phyloP scores from a whole-genome alignment of 768 basidiomycete genomes.

The Cantharellus anzutake region DNA sequence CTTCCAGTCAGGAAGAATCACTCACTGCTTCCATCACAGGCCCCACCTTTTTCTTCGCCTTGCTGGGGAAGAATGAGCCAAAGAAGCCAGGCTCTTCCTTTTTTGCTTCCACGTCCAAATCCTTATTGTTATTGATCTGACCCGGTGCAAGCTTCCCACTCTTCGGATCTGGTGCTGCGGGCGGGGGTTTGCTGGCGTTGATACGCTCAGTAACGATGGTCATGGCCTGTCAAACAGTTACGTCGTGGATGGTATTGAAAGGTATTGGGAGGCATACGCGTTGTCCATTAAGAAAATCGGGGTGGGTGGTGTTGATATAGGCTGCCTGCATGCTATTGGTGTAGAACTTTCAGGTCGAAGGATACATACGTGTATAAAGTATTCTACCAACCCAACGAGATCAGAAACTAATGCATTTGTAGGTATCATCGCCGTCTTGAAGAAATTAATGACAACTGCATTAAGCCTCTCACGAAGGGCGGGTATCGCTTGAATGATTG shows the following conservation, averaged over 20 bases:
- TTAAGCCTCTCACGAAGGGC: conserved; percentile 96
- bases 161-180: conserved; percentile 47
- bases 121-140: conserved; percentile 78
- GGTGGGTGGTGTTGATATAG: conserved; percentile 98
- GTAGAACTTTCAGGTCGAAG: background rate
- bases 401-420: conserved; percentile 90
- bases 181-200: conserved; percentile 59
- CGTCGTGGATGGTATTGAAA: background rate
- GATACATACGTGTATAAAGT: background rate
- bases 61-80: conserved; percentile 74
- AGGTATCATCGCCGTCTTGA: conserved; percentile 83
- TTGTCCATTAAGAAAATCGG: conserved; percentile 94
- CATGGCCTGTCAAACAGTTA: conserved; percentile 44
- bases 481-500: conserved; percentile 89
- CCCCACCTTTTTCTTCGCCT: conserved; percentile 40
- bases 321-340: conserved; percentile 87
- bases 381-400: conserved; percentile 58
- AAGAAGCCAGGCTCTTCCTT: conserved; percentile 89
- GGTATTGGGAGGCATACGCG: conserved; percentile 27
- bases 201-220: conserved; percentile 67
- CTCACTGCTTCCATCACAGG: conserved; percentile 39
- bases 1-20: conserved; percentile 1
- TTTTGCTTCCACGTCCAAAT: conserved; percentile 77
- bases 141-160: conserved; percentile 37
- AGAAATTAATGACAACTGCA: conserved; percentile 87